These are phyloP conservation scores for Suhomyces chickasaworum DNA, from an alignment of 1,139 yeast genomes.

Conservation along the genomic window DNA sequence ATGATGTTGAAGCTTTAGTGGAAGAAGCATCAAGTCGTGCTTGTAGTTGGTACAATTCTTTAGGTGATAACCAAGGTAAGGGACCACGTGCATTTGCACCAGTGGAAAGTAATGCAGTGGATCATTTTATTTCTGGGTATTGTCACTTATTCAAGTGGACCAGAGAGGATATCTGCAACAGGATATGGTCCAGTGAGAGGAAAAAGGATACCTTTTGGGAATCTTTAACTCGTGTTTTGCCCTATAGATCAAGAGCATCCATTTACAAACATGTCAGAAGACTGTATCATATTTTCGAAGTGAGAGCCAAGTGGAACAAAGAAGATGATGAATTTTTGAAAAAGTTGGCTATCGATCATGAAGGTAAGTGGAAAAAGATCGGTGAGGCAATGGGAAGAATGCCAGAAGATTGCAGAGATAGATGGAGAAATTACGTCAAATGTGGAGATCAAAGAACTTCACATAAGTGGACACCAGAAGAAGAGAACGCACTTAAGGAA, in stretches of 20 bases:
- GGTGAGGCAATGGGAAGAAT: conserved; percentile 80
- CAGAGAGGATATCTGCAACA: conserved; percentile 68
- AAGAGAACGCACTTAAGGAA: conserved; percentile 61
- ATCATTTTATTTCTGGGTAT: conserved; percentile 69
- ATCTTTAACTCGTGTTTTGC: conserved; percentile 69
- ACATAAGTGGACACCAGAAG: conserved; percentile 78
- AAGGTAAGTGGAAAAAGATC: conserved; percentile 84
- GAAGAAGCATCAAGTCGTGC: conserved; percentile 42
- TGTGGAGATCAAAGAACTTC: conserved; percentile 76
- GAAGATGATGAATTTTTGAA: conserved; percentile 74
- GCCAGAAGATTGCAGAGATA: conserved; percentile 97
- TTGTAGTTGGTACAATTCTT: conserved; percentile 40
- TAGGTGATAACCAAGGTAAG: conserved; percentile 29
- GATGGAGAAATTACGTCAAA: conserved; percentile 93
- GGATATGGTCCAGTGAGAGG: conserved; percentile 87
- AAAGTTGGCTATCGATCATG: conserved; percentile 62
- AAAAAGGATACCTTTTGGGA: conserved; percentile 92
- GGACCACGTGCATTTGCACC: conserved; percentile 55
- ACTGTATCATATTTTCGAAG: conserved; percentile 81
- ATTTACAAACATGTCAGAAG: conserved; percentile 91
- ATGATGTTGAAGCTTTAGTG: conserved; percentile 36
- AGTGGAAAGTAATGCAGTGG: conserved; percentile 71
- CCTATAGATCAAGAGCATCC: conserved; percentile 83
- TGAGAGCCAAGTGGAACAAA: conserved; percentile 85
- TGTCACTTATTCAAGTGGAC: conserved; percentile 61